Evolutionary conservation across 768 basidiomycete genomes (phyloP), one percentile per base, ranked within the genome.

Genomic region (Daedaleopsis nitida): DNA sequence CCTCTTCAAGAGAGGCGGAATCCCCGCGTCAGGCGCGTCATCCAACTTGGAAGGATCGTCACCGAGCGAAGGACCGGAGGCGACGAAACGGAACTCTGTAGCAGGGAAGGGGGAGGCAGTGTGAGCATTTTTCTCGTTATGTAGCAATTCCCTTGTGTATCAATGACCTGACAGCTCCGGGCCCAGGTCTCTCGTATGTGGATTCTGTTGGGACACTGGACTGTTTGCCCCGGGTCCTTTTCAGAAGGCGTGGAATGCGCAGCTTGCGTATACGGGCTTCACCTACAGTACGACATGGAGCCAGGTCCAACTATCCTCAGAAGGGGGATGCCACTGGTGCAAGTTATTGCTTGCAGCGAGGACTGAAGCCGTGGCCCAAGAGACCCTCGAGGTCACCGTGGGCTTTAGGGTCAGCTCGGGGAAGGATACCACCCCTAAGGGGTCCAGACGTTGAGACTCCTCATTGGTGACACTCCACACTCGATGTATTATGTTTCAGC

Each of bases 161-260:
- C 42, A n/a, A 39, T n/a, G 38, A 45, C 16, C 21, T 27, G 10
- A 13, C 42, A 55, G 54, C 17, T 32, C 51, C n/a, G 27, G 27
- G 27, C 21, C 51, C 8, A 12, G 32, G 32, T 52, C 51, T 3
- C 51, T 59, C 6, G 58, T 59, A 5, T 59, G 58, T 24, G 43
- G 32, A 3, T 59, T 37, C 19, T 59, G 58, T 43, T 52, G 51
- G 58, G 32, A 52, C 10, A 52, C 48, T 12, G 58, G 58, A 5
- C 44, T 59, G 5, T 59, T 59, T 21, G 50, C 58, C n/a, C 50
- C 51, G 13, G 58, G 24, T 16, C 50, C 34, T 32, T 59, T 59
- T 43, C 58, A 52, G 34, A 13, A 52, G 17, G 58, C 58, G 12
- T 52, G 51, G 51, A 21, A n/a, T 32, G 24, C 43, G 11, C 58